phyloP scores from a whole-genome alignment of 2,329 filamentous ascomycete genomes.

The Ophiocordyceps unilateralis region DNA sequence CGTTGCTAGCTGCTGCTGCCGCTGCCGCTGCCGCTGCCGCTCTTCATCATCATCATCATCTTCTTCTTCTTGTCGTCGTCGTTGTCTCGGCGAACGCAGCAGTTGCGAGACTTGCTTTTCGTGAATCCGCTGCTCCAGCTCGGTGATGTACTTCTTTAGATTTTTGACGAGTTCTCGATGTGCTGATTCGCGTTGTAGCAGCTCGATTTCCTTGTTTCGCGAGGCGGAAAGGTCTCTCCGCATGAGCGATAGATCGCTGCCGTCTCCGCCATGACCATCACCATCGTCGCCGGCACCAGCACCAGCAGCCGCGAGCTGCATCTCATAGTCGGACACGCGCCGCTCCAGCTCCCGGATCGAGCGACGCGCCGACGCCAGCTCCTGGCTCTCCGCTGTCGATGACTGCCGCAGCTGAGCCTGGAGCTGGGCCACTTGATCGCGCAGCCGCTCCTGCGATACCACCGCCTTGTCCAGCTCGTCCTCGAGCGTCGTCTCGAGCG shows the following conservation, averaged over 20 bases:
- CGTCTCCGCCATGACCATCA: slow-evolving; percentile 20
- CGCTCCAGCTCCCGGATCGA: slow-evolving; percentile 50
- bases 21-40: too few species aligned
- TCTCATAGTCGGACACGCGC: slow-evolving; percentile 37
- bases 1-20: too few species aligned
- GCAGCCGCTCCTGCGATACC: slow-evolving; percentile 46
- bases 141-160: slow-evolving; percentile 46
- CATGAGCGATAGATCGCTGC: slow-evolving; percentile 40
- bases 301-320: slow-evolving; percentile 16
- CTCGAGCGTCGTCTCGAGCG: slow-evolving; percentile 46
- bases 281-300: slow-evolving; percentile 7
- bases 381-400: slow-evolving; percentile 31
- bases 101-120: slow-evolving; percentile 41
- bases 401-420: slow-evolving; percentile 27
- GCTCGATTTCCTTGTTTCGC: slow-evolving; percentile 47
- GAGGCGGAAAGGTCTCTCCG: slow-evolving; percentile 45
- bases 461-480: slow-evolving; percentile 48
- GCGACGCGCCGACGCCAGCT: slow-evolving; percentile 40
- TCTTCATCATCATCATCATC: too few species aligned
- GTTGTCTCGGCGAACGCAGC: slow-evolving; percentile 10
- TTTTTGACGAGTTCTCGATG: slow-evolving; percentile 45
- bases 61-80: slow-evolving; percentile 9
- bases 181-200: slow-evolving; percentile 45
- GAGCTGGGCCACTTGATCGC: slow-evolving; percentile 34
- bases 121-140: slow-evolving; percentile 51